These are phyloP conservation scores for Baorangia bicolor DNA, from an alignment of 768 basidiomycete genomes.

Conservation along the genomic window DNA sequence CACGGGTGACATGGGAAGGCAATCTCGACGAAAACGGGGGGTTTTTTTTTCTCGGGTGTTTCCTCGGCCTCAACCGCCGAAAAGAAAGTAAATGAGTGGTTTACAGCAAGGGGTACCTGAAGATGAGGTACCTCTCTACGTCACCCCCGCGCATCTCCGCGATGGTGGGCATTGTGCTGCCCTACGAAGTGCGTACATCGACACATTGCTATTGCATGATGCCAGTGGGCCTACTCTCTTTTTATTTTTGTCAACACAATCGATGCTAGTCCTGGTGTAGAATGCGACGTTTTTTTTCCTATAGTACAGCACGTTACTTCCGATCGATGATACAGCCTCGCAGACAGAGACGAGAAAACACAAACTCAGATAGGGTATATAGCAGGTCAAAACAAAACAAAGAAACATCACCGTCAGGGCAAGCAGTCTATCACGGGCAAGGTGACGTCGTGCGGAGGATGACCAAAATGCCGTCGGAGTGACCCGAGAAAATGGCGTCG, in stretches of 20 bases:
- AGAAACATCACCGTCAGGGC: neutral
- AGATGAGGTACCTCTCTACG: neutral
- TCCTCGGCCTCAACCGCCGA: neutral
- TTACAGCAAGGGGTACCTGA: slow-evolving; percentile 1
- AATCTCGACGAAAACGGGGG: neutral
- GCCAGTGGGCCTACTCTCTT: too few species aligned
- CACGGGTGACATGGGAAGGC: neutral
- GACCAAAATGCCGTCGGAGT: slow-evolving; percentile 82
- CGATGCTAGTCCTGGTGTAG: neutral
- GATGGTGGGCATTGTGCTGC: too few species aligned
- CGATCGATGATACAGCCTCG: neutral
- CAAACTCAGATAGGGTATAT: neutral
- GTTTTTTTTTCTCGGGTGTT: neutral
- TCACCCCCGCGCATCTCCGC: neutral
- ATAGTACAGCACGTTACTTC: slow-evolving; percentile 1
- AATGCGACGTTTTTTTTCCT: neutral
- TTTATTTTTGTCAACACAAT: neutral
- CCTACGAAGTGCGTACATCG: too few species aligned
- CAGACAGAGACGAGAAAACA: neutral
- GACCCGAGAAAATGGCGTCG: slow-evolving; percentile 82
- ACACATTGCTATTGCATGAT: too few species aligned
- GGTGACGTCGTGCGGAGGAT: slow-evolving; percentile 57
- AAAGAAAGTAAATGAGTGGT: too few species aligned
- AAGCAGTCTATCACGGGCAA: neutral
- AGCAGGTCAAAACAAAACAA: neutral